Evolutionary conservation across 352 stramenopile genomes (phyloP).

Genomic region (Globisporangium takayamanum): DNA sequence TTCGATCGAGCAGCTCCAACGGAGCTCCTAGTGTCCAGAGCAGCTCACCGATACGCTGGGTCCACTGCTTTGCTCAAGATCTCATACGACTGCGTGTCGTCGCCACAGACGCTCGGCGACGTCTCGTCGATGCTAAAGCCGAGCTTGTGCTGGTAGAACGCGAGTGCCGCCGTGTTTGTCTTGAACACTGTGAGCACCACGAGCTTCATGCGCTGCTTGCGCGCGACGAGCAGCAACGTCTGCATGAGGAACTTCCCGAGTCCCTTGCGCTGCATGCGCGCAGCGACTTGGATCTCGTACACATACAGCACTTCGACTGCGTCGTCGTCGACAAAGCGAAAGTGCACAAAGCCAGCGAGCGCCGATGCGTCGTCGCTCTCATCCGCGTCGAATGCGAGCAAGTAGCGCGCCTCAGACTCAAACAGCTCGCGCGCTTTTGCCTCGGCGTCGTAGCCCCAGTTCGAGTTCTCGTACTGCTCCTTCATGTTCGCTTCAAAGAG

Average conservation of each 20-base stretch:
- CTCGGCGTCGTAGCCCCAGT: slow-evolving; percentile 87
- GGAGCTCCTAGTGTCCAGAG: not conserved
- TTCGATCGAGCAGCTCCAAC: not conserved
- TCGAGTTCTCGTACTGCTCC: slow-evolving; percentile 76
- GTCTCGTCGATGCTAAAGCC: slow-evolving; percentile 88
- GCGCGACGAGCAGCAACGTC: slow-evolving; percentile 77
- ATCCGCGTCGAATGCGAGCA: slow-evolving; percentile 41
- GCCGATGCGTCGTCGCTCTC: not conserved
- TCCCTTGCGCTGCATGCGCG: slow-evolving; percentile 53
- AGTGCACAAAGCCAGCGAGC: slow-evolving; percentile 87
- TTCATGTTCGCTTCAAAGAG: slow-evolving; percentile 93
- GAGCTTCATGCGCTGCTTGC: slow-evolving; percentile 78
- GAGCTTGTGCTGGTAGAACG: slow-evolving; percentile 87
- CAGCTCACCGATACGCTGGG: slow-evolving; percentile 1
- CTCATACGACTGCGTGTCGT: slow-evolving; percentile 73
- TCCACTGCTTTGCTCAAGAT: slow-evolving; percentile 74
- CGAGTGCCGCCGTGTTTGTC: slow-evolving; percentile 74
- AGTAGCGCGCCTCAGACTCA: slow-evolving; percentile 81
- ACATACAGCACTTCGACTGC: slow-evolving; percentile 88
- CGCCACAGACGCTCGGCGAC: slow-evolving; percentile 77
- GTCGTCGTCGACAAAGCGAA: slow-evolving; percentile 91
- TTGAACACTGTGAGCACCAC: slow-evolving; percentile 95
- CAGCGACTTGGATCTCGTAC: slow-evolving; percentile 90
- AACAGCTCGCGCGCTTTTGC: slow-evolving; percentile 84
- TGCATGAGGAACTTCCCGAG: slow-evolving; percentile 91